Conservation (phyloP, 441 rosid species). For the Croton setiger region DNA sequence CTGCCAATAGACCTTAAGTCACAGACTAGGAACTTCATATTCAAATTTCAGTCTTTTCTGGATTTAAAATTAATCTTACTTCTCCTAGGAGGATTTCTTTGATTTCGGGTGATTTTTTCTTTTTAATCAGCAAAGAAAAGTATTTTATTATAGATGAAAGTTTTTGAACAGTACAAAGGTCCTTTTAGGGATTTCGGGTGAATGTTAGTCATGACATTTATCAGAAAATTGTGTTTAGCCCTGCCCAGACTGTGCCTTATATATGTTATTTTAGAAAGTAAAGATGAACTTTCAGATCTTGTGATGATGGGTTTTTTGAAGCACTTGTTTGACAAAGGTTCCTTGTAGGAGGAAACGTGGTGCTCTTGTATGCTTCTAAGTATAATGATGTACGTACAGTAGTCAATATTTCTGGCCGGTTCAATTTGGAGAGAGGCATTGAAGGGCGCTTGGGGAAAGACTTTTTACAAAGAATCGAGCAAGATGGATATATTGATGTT, state of each 20-base stretch:
- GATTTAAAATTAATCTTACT: neutral
- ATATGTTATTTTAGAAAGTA: neutral
- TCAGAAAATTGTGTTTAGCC: neutral
- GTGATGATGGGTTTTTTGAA: neutral
- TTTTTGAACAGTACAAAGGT: too few relatives aligned
- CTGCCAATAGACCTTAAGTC: neutral
- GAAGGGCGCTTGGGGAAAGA: constrained; percentile 71
- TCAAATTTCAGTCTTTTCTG: neutral
- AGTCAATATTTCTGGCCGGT: constrained; percentile 77
- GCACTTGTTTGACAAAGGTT: constrained; percentile 9
- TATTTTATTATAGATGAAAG: too few relatives aligned
- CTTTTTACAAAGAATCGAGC: constrained; percentile 53
- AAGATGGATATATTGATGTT: constrained; percentile 65
- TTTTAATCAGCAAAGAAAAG: too few relatives aligned
- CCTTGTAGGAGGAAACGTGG: constrained; percentile 80
- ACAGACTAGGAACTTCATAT: neutral
- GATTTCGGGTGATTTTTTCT: constrained; percentile 3
- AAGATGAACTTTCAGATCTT: neutral
- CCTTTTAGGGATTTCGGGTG: constrained; percentile 4
- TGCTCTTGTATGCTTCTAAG: constrained; percentile 79
- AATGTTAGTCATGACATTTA: neutral
- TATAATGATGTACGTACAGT: constrained; percentile 56
- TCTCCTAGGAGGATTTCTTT: neutral
- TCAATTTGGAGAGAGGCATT: constrained; percentile 63
- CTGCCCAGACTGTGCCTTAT: neutral